A percentile compares a stretch with the other conserved stretches of the same genome.
phyloP scores from a whole-genome alignment of 768 basidiomycete species.

The Hypholoma sublateritium region DNA sequence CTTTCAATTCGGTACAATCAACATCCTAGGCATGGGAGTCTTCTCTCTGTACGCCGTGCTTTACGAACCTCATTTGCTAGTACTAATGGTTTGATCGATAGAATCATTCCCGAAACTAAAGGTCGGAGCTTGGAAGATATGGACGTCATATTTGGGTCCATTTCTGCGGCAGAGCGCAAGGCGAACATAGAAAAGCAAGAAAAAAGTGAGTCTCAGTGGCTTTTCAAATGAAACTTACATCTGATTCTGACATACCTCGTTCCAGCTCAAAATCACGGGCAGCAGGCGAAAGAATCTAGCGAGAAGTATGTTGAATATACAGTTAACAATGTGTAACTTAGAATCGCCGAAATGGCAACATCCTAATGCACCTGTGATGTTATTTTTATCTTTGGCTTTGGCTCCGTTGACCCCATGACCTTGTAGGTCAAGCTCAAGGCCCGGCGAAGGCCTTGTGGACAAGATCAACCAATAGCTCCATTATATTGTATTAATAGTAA shows the following conservation, averaged over 20 bases:
- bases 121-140: conserved; percentile 55
- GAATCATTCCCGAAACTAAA: conserved; percentile 63
- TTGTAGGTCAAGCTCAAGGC: not conserved
- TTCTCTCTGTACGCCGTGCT: conserved; percentile 56
- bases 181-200: conserved; percentile 50
- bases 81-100: conserved; percentile 16
- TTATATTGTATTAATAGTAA: conserved; percentile 4
- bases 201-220: conserved; percentile 23
- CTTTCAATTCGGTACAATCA: conserved; percentile 74
- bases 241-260: not conserved
- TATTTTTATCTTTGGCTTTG: too few species aligned
- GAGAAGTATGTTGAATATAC: too few species aligned
- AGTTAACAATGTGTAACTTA: too few species aligned
- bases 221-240: not conserved
- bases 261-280: not conserved
- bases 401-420: not conserved
- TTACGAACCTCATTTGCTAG: not conserved
- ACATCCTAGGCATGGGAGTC: conserved; percentile 65
- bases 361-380: too few species aligned
- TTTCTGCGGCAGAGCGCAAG: conserved; percentile 52
- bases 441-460: not conserved
- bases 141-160: conserved; percentile 56
- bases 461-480: not conserved
- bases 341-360: too few species aligned
- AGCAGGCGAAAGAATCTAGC: not conserved